Evolutionary conservation across 73 alveolate genomes (phyloP).

Genomic region (Symbiodinium pilosum): DNA sequence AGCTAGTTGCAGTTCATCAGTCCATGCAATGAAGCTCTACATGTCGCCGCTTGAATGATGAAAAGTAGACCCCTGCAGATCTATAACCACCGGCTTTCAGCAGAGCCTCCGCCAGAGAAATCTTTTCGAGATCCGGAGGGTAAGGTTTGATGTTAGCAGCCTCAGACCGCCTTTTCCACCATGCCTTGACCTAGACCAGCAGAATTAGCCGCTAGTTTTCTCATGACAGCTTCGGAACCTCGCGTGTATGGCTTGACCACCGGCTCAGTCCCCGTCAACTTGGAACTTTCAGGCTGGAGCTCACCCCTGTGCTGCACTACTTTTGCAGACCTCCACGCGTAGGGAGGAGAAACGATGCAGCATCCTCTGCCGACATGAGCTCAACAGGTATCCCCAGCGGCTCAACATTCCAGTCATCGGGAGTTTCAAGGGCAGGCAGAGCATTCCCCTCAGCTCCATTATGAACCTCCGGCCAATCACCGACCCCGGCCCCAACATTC

Average conservation of each 20-base stretch:
- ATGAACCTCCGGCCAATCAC: too few species aligned
- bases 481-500: too few species aligned
- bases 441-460: too few species aligned
- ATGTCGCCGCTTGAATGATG: background rate
- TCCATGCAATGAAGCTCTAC: background rate
- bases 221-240: background rate
- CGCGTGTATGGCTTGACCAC: background rate
- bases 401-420: too few species aligned
- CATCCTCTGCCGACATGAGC: too few species aligned
- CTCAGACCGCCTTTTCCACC: conserved; percentile 5
- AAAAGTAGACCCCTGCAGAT: background rate
- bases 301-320: too few species aligned
- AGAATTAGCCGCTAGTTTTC: background rate
- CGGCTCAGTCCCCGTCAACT: background rate
- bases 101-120: background rate
- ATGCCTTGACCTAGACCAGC: background rate
- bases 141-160: background rate
- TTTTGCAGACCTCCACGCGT: too few species aligned
- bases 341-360: too few species aligned
- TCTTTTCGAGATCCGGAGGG: background rate
- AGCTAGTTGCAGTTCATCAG: background rate
- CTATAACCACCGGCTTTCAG: conserved; percentile 17
- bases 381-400: too few species aligned
- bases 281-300: too few species aligned
- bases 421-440: too few species aligned